Evolutionary conservation across 208 protist genomes (phyloP).

Genomic region (Zelonia costaricensis): DNA sequence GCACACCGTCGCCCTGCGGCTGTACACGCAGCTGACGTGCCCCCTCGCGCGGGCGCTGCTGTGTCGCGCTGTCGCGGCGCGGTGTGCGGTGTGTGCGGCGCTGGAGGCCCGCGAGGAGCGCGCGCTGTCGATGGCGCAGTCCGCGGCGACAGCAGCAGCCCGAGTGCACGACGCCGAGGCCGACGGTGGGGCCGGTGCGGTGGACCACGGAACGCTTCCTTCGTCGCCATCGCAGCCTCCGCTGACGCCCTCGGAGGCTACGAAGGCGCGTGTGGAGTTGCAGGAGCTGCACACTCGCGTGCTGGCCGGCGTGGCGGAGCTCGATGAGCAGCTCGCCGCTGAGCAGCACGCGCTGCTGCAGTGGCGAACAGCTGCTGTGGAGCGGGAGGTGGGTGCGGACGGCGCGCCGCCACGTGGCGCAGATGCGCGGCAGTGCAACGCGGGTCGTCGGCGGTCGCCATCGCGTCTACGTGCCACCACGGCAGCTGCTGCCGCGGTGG

Average conservation of each 20-base stretch:
- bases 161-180: neutral
- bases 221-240: too few species aligned
- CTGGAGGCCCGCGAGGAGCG: conserved; percentile 14
- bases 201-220: too few species aligned
- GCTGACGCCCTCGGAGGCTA: conserved; percentile 12
- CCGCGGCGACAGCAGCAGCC: neutral
- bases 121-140: neutral
- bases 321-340: conserved; percentile 7
- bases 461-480: neutral
- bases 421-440: too few species aligned
- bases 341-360: conserved; percentile 12
- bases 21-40: conserved; percentile 33
- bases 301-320: conserved; percentile 7
- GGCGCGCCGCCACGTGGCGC: too few species aligned
- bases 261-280: conserved; percentile 18
- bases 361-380: neutral
- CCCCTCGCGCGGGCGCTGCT: conserved; percentile 13
- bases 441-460: too few species aligned
- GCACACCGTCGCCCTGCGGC: conserved; percentile 24
- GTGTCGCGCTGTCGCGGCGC: conserved; percentile 13
- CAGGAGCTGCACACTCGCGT: conserved; percentile 15
- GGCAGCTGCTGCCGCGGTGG: neutral
- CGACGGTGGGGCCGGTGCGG: neutral
- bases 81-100: conserved; percentile 18
- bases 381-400: neutral